Conservation (phyloP, 2,329 filamentous ascomycete species). For the Pseudogymnoascus sp. region DNA sequence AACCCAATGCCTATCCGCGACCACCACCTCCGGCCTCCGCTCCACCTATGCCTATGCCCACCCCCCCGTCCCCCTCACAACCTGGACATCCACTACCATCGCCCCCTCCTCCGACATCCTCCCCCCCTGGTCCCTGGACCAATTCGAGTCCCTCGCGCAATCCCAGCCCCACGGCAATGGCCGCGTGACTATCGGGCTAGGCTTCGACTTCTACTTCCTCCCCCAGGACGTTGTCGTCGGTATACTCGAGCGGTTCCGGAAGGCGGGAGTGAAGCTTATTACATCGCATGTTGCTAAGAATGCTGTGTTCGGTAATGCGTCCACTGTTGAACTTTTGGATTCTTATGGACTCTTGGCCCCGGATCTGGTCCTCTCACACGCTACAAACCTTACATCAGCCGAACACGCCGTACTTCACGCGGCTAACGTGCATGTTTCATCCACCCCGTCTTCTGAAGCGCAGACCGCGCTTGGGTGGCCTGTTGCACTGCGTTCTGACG, state of each 20-base stretch:
- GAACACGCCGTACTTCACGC: conserved; percentile 32
- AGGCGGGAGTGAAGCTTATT: conserved; percentile 33
- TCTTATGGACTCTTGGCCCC: conserved; percentile 34
- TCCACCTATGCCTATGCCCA: conserved; percentile 37
- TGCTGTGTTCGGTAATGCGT: conserved; percentile 3
- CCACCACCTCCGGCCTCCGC: conserved; percentile 38
- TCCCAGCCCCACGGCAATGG: conserved; percentile 27
- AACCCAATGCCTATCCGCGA: conserved; percentile 32
- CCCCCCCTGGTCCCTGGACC: conserved; percentile 32
- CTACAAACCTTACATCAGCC: conserved; percentile 26
- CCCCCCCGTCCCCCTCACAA: conserved; percentile 27
- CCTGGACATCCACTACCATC: conserved; percentile 26
- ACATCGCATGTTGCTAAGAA: conserved; percentile 33
- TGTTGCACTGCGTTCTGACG: conserved; percentile 31
- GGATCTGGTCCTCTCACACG: conserved; percentile 38
- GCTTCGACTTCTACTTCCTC: conserved; percentile 36
- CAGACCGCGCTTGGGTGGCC: conserved; percentile 39
- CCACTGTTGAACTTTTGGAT: conserved; percentile 23
- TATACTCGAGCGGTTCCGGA: conserved; percentile 32
- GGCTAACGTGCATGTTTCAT: conserved; percentile 33
- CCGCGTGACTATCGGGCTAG: conserved; percentile 36
- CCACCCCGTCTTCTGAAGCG: conserved; percentile 43
- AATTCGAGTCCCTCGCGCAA: conserved; percentile 30
- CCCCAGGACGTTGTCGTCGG: conserved; percentile 31
- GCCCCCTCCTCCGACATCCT: conserved; percentile 21